These are phyloP conservation scores for Venustampulla echinocandica DNA, from an alignment of 495 filamentous ascomycete species.

Conservation along the genomic window DNA sequence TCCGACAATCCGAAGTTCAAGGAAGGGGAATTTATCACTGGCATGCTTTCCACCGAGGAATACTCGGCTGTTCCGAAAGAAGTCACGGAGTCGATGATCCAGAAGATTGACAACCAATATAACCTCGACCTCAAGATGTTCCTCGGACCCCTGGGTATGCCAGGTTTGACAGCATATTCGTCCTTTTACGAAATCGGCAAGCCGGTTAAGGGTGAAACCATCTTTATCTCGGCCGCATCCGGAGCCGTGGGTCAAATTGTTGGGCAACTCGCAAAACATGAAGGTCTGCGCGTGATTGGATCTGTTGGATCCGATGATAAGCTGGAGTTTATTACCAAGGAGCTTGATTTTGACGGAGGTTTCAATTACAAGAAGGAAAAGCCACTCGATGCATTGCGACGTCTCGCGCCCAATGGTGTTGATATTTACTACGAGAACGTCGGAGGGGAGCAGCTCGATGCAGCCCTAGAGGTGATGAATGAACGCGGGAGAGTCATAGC, in stretches of 20 bases:
- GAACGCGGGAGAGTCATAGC: constrained; percentile 58
- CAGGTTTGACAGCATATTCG: constrained; percentile 75
- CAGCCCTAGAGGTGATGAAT: constrained; percentile 62
- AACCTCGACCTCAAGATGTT: constrained; percentile 55
- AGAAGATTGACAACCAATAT: constrained; percentile 50
- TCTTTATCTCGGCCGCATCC: constrained; percentile 74
- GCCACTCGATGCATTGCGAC: constrained; percentile 59
- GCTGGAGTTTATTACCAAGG: constrained; percentile 55
- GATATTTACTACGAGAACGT: constrained; percentile 98
- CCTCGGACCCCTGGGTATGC: constrained; percentile 76
- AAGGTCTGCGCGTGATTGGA: constrained; percentile 79
- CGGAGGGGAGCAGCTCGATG: constrained; percentile 79
- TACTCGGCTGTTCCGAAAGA: constrained; percentile 40
- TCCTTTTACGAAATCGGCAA: constrained; percentile 74
- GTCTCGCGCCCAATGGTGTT: constrained; percentile 73
- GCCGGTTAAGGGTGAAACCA: constrained; percentile 82
- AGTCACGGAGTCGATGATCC: constrained; percentile 24
- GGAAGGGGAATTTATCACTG: constrained; percentile 59
- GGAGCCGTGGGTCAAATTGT: constrained; percentile 82
- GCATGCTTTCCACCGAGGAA: constrained; percentile 51
- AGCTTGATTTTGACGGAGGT: constrained; percentile 58
- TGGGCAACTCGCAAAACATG: constrained; percentile 77
- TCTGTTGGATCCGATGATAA: constrained; percentile 55
- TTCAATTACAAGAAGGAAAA: constrained; percentile 64
- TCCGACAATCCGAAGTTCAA: constrained; percentile 52